These are phyloP conservation scores for Solanum lignicaule DNA, from an alignment of 257 asterid genomes.

Conservation along the genomic window DNA sequence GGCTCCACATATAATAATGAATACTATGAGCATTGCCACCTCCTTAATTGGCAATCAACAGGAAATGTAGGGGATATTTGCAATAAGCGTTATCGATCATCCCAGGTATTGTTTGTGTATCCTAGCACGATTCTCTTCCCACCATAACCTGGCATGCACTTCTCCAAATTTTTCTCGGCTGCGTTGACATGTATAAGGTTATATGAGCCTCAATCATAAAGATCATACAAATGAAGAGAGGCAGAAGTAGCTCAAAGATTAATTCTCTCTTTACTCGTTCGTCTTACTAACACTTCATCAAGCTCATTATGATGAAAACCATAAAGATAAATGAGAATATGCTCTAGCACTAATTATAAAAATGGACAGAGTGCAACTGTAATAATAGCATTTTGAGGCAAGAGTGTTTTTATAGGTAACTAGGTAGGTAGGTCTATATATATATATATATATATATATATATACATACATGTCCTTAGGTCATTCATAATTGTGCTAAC, in stretches of 20 bases:
- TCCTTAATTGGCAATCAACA: neutral
- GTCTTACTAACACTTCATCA: neutral
- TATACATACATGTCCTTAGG: too few species aligned
- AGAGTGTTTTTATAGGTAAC: neutral
- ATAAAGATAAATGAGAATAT: neutral
- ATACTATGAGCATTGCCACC: neutral
- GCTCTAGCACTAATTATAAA: neutral
- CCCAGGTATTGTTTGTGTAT: conserved; percentile 73
- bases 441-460: too few species aligned
- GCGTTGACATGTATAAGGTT: conserved; percentile 8
- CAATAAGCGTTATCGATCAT: neutral
- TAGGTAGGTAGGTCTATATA: too few species aligned
- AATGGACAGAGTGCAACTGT: neutral
- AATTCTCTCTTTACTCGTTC: neutral
- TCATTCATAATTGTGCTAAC: neutral
- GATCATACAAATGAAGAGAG: neutral
- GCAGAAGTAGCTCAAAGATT: neutral
- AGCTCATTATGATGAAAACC: neutral
- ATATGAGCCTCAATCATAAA: neutral
- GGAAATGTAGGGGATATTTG: neutral
- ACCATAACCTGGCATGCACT: conserved; percentile 79
- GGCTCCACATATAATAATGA: neutral
- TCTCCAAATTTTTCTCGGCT: conserved; percentile 90
- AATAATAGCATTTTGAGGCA: neutral
- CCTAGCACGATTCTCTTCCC: conserved; percentile 89